Base-by-base conservation (phyloP, 2,329 filamentous ascomycete species). In the Fusarium avenaceum region DNA sequence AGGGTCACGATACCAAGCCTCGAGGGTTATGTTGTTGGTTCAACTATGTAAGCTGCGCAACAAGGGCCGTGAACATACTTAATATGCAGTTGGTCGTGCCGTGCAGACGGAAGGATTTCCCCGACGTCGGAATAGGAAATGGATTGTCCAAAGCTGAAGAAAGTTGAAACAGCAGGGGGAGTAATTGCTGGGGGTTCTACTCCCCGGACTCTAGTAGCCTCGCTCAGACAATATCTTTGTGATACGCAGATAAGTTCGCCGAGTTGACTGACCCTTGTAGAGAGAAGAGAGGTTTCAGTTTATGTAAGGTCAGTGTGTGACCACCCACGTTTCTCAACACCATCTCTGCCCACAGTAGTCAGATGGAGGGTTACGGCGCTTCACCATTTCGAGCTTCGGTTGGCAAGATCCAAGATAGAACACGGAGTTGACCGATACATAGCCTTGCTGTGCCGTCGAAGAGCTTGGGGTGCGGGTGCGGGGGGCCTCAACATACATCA, bases 41-140 rank as follows among this genome's bases (percentile, higher is more conserved):
- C 11, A 42, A 35, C 28, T 63, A 15, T 52, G 19, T n/a, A 28
- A 22, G 32, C 22, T 35, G 28, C 40, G 26, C 30, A 30, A 28
- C 44, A 33, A 38, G 39, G 43, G 53, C 26, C 35, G 30, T 46
- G 30, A 43, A 24, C 30, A 56, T 62, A 28, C 39, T 32, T 48
- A 10, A 39, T 52, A 63, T 67, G 63, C 63, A 53, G 63, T 67
- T 67, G 64, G 64, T 50, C 20, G 48, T 67, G 64, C 47, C 19
- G 30, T 57, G 64, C 63, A 67, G 47, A 39, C 51, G 63, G 63
- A 62, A 46, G 46, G 43, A 66, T 51, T 57, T 63, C 45, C 46
- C 63, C 63, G 48, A 47, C 15, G 35, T 35, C 39, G 22, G 30
- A 51, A 67, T 43, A 56, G 47, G 64, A 62, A 67, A 63, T 47